Percentiles rank a stretch among this genome's conserved stretches.
Evolutionary conservation across 2,329 filamentous ascomycete species (phyloP).

Genomic region (Sarocladiaceae sp.): DNA sequence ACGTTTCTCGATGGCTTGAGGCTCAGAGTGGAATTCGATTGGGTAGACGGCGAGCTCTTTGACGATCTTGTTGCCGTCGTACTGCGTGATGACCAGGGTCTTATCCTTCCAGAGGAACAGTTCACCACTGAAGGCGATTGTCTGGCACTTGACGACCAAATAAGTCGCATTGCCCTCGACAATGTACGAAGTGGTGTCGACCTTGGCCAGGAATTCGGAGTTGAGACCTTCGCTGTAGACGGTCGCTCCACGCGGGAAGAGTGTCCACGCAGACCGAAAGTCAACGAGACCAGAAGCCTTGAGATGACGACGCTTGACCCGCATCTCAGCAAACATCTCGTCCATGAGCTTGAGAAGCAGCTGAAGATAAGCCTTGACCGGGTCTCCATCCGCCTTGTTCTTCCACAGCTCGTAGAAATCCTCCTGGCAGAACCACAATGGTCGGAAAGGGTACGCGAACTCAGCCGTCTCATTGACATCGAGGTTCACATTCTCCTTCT

Average conservation of each 20-base stretch:
- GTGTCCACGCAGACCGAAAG: slow-evolving; percentile 39
- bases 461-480: slow-evolving; percentile 29
- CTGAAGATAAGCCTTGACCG: slow-evolving; percentile 32
- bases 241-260: slow-evolving; percentile 34
- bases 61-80: slow-evolving; percentile 8
- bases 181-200: slow-evolving; percentile 28
- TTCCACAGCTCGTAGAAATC: slow-evolving; percentile 31
- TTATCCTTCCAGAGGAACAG: slow-evolving; percentile 36
- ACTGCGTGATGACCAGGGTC: slow-evolving; percentile 27
- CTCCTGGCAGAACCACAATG: slow-evolving; percentile 40
- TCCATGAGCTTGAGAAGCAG: slow-evolving; percentile 36
- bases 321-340: slow-evolving; percentile 36
- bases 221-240: slow-evolving; percentile 35
- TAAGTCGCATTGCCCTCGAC: slow-evolving; percentile 7
- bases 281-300: slow-evolving; percentile 32
- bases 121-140: slow-evolving; percentile 35
- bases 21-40: slow-evolving; percentile 1
- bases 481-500: slow-evolving; percentile 35
- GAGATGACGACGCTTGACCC: slow-evolving; percentile 30
- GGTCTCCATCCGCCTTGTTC: slow-evolving; percentile 18
- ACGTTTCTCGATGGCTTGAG: neutral
- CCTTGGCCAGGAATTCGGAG: slow-evolving; percentile 37
- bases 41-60: slow-evolving; percentile 11
- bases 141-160: slow-evolving; percentile 26
- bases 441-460: slow-evolving; percentile 36